Base-by-base conservation (phyloP, 495 filamentous ascomycete genomes). In the Trichoderma asperelloides region DNA sequence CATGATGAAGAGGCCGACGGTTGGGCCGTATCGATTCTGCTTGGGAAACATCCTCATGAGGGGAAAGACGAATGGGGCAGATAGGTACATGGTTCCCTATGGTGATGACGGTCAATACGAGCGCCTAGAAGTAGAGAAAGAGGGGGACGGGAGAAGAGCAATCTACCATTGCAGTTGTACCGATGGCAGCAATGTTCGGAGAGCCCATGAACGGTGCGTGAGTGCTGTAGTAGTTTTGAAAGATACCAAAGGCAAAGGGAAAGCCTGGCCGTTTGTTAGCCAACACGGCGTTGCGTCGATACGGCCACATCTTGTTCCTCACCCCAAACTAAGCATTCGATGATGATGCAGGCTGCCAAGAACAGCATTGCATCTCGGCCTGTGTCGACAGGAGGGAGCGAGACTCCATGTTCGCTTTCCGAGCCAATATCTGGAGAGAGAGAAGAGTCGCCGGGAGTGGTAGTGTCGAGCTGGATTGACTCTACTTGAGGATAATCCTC, bases 261-360 rank as follows among this genome's bases (percentile, higher is more conserved):
- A 90, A 90, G 39, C 88, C 87, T 88, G 45, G 43, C 1, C 25
- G 12, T 11, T 1, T 6, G 37, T 37, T 37, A 37, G 33, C 33
- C 2, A 18, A 65, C 5, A 18, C 3, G 5, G 21, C 30, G 40
- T 69, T 28, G 37, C 60, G 39, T 21, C 60, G 21, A 18, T 9
- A 60, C 13, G 51, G 68, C 16, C 15, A 47, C 23, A 27, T 66
- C 23, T 47, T 62, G 33, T 45, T 64, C 43, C 76, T 69, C 73
- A 87, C 87, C 87, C 87, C 87, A 91, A 27, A 88, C 77, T 13
- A 90, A 73, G n/a, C 78, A 83, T 70, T 91, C 88, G 33, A 90
- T 76, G 65, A 85, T 73, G 73, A 90, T 90, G 69, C 82, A 82
- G 4, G 82, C 85, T 1, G 80, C 76, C 21, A 92, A 78, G 68